Evolutionary conservation across 179 eudicot genomes (phyloP), one percentile per base, ranked within the genome.

Genomic region (Spinacia oleracea): DNA sequence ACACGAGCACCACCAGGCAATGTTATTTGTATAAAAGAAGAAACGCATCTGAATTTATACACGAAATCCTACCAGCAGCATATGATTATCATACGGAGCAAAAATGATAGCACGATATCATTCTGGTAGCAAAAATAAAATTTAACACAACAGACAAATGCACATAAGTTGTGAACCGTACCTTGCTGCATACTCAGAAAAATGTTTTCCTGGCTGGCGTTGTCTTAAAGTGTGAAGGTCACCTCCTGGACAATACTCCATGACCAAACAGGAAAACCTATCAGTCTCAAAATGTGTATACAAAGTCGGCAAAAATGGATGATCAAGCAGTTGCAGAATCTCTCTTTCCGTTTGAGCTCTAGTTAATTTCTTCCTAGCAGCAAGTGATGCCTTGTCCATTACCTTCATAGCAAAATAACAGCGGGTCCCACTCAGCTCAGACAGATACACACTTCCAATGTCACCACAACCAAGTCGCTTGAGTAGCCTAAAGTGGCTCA

Each of bases 161-260:
- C 6, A 40, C 63, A 20, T 35, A 29, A 12, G 72, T 43, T 15
- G 1, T 35, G 34, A 31, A 7, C 25, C 87, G 80, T 87, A 93
- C 98, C 98, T 83, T 72, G 97, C 94, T 12, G 98, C 98, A 80
- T 93, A 90, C 79, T 93, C 98, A 0, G 97, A 93, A 73, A 93
- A 93, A 83, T 91, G 94, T 76, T 90, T 93, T 32, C 98, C 93
- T 7, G 94, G 97, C 83, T 93, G 98, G 12, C 93, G 78, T 56
- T 93, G 97, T 83, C 98, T 88, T 81, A 93, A 76, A 70, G 91
- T 88, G 53, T 93, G 98, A 81, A 93, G 85, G 85, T 93, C 98
- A 34, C 98, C 98, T 16, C 97, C 97, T 14, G 96, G 96, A 72
- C 97, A 93, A 78, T 91, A 93, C 78, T 93, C 97, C 97, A 91